Base-by-base conservation (phyloP, 2,329 filamentous ascomycete genomes). In the Elsinoe arachidis region DNA sequence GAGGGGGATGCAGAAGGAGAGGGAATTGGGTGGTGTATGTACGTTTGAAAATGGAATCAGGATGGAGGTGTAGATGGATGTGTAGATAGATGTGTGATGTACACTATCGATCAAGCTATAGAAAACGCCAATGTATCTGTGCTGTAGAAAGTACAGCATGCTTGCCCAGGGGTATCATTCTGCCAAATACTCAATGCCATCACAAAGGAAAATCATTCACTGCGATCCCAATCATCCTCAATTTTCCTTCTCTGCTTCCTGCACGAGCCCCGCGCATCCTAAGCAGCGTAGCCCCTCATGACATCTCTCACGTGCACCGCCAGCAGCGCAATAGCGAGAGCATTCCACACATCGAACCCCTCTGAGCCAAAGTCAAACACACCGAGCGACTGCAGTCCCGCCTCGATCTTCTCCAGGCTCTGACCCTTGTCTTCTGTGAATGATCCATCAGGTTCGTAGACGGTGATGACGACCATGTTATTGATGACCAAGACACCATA, bases 281-380 rank as follows among this genome's bases (percentile, higher is more conserved):
- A 53, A 26, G 19, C n/a, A 33, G 49, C 34, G 17, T 43, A 33
- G 5, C 54, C 54, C 39, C 54, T 56, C 38, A 56, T 47, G 10
- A 38, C 15, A 26, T 56, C 54, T 15, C 54, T 46, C 10, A 56
- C 54, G 38, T 56, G 54, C 26, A 56, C 41, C 23, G 33, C 33
- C 41, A 56, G 30, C 39, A 56, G 21, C 14, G 54, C 54, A 26
- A 56, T 26, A 35, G 54, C 54, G 26, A 56, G 30, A 30, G 54
- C 39, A 26, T 56, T 56, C 54, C 39, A 56, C n/a, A 56, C 54
- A 30, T 56, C 54, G 15, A 56, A 19, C 17, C 54, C 43, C 17
- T 19, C 34, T 1, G 19, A 23, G 2, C 38, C 19, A 26, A 56
- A 47, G 19, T 56, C 54, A 19, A 56, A 47, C 39, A 37, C 23